Evolutionary conservation across 805 yeast species (phyloP).

Genomic region (Yarrowia osloensis): DNA sequence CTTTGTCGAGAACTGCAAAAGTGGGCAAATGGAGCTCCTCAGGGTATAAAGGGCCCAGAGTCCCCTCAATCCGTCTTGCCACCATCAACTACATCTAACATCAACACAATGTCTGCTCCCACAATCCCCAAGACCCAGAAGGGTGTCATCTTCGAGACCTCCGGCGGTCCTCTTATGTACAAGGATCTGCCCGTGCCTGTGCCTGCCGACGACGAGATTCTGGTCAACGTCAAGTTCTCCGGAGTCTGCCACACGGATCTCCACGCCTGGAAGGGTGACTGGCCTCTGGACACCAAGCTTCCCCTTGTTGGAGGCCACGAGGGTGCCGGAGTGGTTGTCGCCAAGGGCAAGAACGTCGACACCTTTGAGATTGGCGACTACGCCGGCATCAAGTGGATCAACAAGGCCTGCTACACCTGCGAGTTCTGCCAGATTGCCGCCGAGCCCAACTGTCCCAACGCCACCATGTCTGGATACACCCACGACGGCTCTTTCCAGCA

Average conservation of each 20-base stretch:
- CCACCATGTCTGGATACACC: constrained; percentile 80
- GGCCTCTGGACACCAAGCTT: constrained; percentile 75
- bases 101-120: constrained; percentile 37
- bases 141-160: constrained; percentile 67
- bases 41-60: not conserved
- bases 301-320: constrained; percentile 89
- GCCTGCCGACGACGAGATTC: constrained; percentile 75
- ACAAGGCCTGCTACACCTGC: constrained; percentile 74
- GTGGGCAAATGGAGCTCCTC: not conserved
- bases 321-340: constrained; percentile 86
- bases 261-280: constrained; percentile 93
- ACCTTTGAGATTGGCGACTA: constrained; percentile 76
- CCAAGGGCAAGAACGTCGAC: constrained; percentile 65
- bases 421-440: constrained; percentile 67
- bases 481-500: constrained; percentile 92
- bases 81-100: not conserved
- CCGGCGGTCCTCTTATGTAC: constrained; percentile 64
- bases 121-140: constrained; percentile 69
- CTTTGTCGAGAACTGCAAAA: not conserved
- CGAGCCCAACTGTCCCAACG: constrained; percentile 71
- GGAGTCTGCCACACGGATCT: constrained; percentile 95
- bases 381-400: constrained; percentile 85
- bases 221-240: constrained; percentile 79
- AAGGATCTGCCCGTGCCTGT: constrained; percentile 77
- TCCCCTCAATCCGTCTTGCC: not conserved